Evolutionary conservation across 108 stramenopile species (phyloP).

Genomic region (Aurantiochytrium sp.): DNA sequence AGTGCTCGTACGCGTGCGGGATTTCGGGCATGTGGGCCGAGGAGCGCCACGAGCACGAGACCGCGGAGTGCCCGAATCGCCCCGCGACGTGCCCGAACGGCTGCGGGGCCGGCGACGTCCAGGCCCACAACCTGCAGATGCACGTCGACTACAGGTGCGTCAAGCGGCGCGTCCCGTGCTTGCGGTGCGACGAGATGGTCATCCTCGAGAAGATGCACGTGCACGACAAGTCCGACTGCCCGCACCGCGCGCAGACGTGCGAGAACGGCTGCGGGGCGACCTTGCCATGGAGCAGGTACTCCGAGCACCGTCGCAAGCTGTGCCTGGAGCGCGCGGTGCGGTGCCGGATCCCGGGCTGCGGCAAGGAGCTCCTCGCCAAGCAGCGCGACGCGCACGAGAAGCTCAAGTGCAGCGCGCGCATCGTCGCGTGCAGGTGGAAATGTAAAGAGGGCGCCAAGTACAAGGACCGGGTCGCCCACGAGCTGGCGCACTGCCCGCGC

Average conservation of each 20-base stretch:
- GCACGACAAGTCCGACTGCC: slow-evolving; percentile 10
- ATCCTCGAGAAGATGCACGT: neutral
- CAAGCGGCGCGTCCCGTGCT: neutral
- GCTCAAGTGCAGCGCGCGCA: neutral
- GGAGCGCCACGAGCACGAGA: neutral
- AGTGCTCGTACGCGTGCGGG: neutral
- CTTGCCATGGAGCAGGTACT: neutral
- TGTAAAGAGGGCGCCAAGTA: neutral
- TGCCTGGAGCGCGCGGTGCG: neutral
- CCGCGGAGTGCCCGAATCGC: neutral
- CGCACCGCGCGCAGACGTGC: neutral
- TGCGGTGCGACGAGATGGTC: slow-evolving; percentile 4
- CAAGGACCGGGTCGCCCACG: neutral
- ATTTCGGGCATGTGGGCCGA: neutral
- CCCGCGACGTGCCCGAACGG: neutral
- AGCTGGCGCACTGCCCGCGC: neutral
- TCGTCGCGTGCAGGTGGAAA: neutral
- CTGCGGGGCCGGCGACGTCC: neutral
- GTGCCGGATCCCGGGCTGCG: neutral
- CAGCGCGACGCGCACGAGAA: neutral
- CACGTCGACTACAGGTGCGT: neutral
- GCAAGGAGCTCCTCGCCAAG: neutral
- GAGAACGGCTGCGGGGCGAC: neutral
- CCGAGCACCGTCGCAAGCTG: neutral
- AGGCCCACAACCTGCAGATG: neutral